phyloP scores from a whole-genome alignment of 2,329 filamentous ascomycete genomes.

The Emergomyces orientalis region DNA sequence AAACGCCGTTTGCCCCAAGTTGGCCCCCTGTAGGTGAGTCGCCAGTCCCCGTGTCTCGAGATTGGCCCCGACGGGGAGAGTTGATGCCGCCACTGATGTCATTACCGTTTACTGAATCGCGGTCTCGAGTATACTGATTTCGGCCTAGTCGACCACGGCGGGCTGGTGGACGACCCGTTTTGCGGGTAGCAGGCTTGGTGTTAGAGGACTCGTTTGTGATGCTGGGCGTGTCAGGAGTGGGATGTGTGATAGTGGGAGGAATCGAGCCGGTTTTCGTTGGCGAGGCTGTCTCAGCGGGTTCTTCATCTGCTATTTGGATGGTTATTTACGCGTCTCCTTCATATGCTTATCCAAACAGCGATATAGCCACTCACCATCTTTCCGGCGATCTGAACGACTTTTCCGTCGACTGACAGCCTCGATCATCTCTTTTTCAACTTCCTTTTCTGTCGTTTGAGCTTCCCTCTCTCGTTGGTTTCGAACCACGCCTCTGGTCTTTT shows the following conservation, averaged over 20 bases:
- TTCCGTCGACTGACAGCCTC: constrained; percentile 74
- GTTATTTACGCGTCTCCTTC: not conserved
- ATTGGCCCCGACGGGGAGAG: constrained; percentile 34
- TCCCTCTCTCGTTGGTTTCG: constrained; percentile 46
- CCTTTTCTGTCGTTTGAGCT: constrained; percentile 47
- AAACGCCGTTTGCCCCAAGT: constrained; percentile 32
- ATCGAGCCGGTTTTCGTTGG: constrained; percentile 36
- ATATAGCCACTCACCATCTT: constrained; percentile 55
- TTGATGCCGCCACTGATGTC: constrained; percentile 26
- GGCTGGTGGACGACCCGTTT: constrained; percentile 54
- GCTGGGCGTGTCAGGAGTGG: constrained; percentile 36
- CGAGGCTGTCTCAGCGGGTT: constrained; percentile 57
- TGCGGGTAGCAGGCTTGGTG: constrained; percentile 45
- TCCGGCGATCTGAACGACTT: constrained; percentile 68
- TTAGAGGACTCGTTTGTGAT: constrained; percentile 29
- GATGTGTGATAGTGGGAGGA: constrained; percentile 32
- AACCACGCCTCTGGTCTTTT: constrained; percentile 51
- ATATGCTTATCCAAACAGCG: not conserved
- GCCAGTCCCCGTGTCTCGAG: constrained; percentile 28
- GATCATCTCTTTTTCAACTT: constrained; percentile 61
- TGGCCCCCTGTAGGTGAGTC: constrained; percentile 31
- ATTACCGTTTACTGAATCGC: constrained; percentile 51
- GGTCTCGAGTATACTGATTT: constrained; percentile 75
- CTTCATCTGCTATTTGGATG: constrained; percentile 50
- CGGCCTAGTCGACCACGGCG: constrained; percentile 59